Base-by-base conservation (phyloP, 345 rosid species). In the Salix caprea region DNA sequence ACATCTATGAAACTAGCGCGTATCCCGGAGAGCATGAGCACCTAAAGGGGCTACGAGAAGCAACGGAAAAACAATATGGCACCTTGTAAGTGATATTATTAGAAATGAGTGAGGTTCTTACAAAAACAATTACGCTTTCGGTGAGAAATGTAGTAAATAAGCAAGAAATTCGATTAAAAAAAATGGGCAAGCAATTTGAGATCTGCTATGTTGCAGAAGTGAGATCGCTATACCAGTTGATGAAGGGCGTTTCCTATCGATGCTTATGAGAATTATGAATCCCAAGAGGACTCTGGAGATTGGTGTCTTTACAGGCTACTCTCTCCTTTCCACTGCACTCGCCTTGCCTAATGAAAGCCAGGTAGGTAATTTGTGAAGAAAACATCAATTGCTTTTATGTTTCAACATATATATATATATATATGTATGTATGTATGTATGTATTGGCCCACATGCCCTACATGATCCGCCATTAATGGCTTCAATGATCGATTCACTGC, bases 231-330 rank as follows among this genome's bases (percentile, higher is more conserved):
- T 86, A 21, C 90, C 96, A 3, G 87, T 78, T 19, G 94, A 90
- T 54, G 92, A 86, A 78, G 91, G 85, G 44, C 85, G 72, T 8
- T 82, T 91, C 72, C 24, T 90, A 10, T 71, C 89, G 6, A 62
- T 91, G 90, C 80, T 90, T 67, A 2, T 91, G 71, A 89, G 84
- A 61, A 19, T 87, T 0, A 81, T 86, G 78, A 90, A 90, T 28
- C 87, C 90, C 1, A 87, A 88, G 34, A 88, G 71, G 72, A 91
- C 94, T 0, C 6, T 91, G 21, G 96, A 88, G 78, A 62, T 91
- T 40, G 94, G 96, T 23, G 94, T 91, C 60, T 91, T 90, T 75
- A 88, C 92, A 0, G 91, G 96, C 64, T 91, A 90, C 71, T 91
- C 94, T 34, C 88, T 91, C 30, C 86, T 90, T 32, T 28, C 85